Evolutionary conservation across 208 protist species (phyloP), one percentile per base, ranked within the genome.

Genomic region (Crithidia bombi): DNA sequence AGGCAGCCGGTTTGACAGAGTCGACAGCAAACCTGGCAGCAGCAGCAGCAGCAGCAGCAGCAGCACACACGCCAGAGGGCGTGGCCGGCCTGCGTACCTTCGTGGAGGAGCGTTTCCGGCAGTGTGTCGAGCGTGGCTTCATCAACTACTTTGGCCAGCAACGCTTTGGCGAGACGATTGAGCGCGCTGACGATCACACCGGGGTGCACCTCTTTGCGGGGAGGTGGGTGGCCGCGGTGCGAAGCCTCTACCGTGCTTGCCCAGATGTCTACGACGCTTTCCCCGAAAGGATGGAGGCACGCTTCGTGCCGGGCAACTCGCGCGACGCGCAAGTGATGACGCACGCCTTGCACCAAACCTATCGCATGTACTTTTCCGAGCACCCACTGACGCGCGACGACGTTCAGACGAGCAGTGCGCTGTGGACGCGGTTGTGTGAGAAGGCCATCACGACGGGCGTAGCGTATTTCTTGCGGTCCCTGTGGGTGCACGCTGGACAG

Each of bases 141-240:
- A 47, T 98, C 61, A 99, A 98, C 75, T 98, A 98, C 72, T 98
- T 97, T 78, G 97, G 97, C 11, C 89, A 96, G 69, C 96, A 99
- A 82, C 90, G 96, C 43, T 99, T 98, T 75, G 92, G 91, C 49
- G 83, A 91, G 65, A 69, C 79, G 11, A 57, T 87, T 12, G 39
- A 21, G 33, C 50, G 51, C 25, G 46, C 81, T 6, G 56, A 47
- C 44, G 88, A 90, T 50, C 91, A 94, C 83, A 85, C 88, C 17
- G 91, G 91, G n/a, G 57, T 90, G 5, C 81, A 91, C 63, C 66
- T 94, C 23, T 81, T 96, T 51, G 78, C 71, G 2, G 85, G 79
- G 1, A 55, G 82, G 10, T 92, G 80, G 73, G 67, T 75, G 33
- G 81, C 64, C 1, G 90, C 86, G 9, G 84, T 94, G 59, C 61